These are phyloP conservation scores for Globisporangium ultimum DNA, from an alignment of 352 stramenopile genomes.

Conservation along the genomic window DNA sequence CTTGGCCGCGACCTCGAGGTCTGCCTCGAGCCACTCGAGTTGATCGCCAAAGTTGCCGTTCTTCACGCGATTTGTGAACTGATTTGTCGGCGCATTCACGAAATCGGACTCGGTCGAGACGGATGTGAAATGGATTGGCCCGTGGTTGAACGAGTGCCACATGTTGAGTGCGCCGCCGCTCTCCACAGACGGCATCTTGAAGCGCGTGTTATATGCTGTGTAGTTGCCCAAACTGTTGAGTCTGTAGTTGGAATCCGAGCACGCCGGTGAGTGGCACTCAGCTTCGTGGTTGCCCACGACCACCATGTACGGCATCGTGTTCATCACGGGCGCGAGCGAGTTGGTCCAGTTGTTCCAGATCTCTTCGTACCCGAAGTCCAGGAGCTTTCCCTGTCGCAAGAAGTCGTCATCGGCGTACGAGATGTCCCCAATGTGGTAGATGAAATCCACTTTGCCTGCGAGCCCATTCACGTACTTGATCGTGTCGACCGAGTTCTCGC, in stretches of 20 bases:
- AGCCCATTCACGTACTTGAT: conserved; percentile 58
- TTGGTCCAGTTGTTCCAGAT: too few species aligned
- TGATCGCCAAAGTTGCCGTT: conserved; percentile 53
- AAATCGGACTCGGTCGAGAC: conserved; percentile 82
- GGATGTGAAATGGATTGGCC: conserved; percentile 75
- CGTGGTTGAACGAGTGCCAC: conserved; percentile 89
- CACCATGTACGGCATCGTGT: conserved; percentile 78
- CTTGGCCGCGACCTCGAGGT: conserved; percentile 37
- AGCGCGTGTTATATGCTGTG: conserved; percentile 79
- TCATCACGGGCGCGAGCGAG: too few species aligned
- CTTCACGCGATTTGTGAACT: conserved; percentile 23
- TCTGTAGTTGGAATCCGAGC: conserved; percentile 39
- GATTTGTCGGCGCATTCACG: conserved; percentile 31
- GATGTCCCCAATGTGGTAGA: too few species aligned
- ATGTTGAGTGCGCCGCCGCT: conserved; percentile 64
- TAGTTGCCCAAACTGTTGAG: conserved; percentile 72
- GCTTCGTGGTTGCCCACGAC: conserved; percentile 85
- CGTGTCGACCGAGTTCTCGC: conserved; percentile 30
- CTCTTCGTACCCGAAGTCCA: too few species aligned
- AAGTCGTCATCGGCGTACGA: too few species aligned
- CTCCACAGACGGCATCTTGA: conserved; percentile 84
- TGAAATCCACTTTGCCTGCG: conserved; percentile 50
- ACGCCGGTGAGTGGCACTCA: conserved; percentile 77
- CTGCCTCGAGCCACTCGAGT: conserved; percentile 43
- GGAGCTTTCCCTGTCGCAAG: too few species aligned